phyloP scores from a whole-genome alignment of 805 yeast species.

The Myxozyma melibiosi region DNA sequence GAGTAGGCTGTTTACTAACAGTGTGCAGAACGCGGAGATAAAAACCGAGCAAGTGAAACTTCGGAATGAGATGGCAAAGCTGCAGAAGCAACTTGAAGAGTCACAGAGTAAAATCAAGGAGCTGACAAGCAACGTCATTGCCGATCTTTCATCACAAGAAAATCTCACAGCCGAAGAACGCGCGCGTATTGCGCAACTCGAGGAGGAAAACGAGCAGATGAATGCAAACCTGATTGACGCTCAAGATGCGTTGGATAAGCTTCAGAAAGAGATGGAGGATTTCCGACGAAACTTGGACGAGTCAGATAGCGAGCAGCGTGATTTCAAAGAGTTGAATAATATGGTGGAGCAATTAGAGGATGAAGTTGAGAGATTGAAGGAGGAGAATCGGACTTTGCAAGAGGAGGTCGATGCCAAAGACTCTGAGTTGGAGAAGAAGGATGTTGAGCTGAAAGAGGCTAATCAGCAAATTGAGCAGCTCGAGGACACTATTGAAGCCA shows the following conservation, averaged over 20 bases:
- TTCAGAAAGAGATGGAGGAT: constrained; percentile 31
- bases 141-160: constrained; percentile 5
- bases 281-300: constrained; percentile 25
- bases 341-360: constrained; percentile 24
- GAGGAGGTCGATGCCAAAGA: constrained; percentile 11
- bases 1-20: neutral
- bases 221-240: constrained; percentile 19
- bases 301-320: constrained; percentile 22
- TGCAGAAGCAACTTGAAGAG: constrained; percentile 22
- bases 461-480: constrained; percentile 15
- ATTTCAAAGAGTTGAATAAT: constrained; percentile 5
- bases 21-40: constrained; percentile 26
- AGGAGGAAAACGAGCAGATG: constrained; percentile 13
- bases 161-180: constrained; percentile 18
- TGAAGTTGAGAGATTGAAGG: constrained; percentile 14
- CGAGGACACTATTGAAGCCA: constrained; percentile 17
- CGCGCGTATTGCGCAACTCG: constrained; percentile 10
- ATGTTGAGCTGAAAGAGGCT: constrained; percentile 13
- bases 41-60: constrained; percentile 25
- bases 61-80: constrained; percentile 13
- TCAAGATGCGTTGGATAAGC: constrained; percentile 12
- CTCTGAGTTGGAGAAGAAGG: constrained; percentile 9
- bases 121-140: constrained; percentile 12
- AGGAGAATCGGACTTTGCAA: constrained; percentile 12
- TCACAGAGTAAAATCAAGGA: constrained; percentile 17